Evolutionary conservation across 495 filamentous ascomycete species (phyloP).

Genomic region (Aspergillus funiculosus): DNA sequence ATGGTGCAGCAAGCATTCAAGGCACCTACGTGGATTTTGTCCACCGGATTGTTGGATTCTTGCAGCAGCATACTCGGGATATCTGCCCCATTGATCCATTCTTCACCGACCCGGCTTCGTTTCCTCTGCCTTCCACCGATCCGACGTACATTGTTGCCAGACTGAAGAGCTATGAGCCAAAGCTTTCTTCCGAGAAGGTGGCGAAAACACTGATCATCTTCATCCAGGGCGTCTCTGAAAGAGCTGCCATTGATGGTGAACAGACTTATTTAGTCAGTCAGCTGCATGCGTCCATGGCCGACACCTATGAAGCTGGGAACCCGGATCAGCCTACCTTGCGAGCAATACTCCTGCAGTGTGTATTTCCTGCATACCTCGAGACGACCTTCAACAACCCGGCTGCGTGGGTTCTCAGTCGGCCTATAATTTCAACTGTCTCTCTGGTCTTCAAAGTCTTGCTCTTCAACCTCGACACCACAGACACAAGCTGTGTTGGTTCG

Average conservation of each 20-base stretch:
- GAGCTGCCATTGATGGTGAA: constrained; percentile 56
- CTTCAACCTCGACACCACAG: constrained; percentile 44
- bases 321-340: constrained; percentile 47
- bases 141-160: constrained; percentile 64
- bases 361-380: constrained; percentile 64
- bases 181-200: constrained; percentile 45
- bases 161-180: constrained; percentile 58
- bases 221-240: constrained; percentile 58
- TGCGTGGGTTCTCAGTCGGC: constrained; percentile 55
- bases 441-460: constrained; percentile 43
- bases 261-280: constrained; percentile 56
- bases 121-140: constrained; percentile 60
- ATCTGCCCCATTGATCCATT: constrained; percentile 59
- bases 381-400: constrained; percentile 41
- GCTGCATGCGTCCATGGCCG: constrained; percentile 50
- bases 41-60: constrained; percentile 54
- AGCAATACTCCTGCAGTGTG: constrained; percentile 48
- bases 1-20: constrained; percentile 30
- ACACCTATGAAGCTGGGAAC: constrained; percentile 43
- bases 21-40: constrained; percentile 65
- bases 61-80: constrained; percentile 61
- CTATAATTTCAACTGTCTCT: constrained; percentile 48
- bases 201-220: constrained; percentile 56
- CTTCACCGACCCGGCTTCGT: constrained; percentile 60
- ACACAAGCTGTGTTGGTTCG: constrained; percentile 37